Conservation (phyloP, 495 filamentous ascomycete species). For the Hypoxylon crocopeplum region DNA sequence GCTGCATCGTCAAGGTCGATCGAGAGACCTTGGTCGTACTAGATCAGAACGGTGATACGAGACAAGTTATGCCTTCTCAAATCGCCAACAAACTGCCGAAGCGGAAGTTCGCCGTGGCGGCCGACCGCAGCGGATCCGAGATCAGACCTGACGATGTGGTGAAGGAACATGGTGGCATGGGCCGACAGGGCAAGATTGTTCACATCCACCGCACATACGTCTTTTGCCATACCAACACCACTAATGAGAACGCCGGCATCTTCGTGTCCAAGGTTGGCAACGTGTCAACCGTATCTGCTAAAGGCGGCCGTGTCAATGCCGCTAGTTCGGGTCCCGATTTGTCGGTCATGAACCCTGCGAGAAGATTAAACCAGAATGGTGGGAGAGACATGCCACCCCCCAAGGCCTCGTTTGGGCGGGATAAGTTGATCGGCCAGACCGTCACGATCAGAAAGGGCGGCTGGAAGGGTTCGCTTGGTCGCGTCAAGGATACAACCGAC, state of each 20-base stretch:
- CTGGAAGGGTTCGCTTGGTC: conserved; percentile 92
- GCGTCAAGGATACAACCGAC: conserved; percentile 91
- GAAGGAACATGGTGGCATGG: conserved; percentile 86
- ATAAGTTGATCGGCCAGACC: conserved; percentile 89
- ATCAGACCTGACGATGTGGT: conserved; percentile 91
- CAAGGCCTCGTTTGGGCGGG: conserved; percentile 71
- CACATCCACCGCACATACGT: conserved; percentile 91
- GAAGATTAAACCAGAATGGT: conserved; percentile 65
- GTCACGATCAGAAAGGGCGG: conserved; percentile 82
- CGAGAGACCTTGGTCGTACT: conserved; percentile 88
- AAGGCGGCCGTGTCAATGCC: conserved; percentile 73
- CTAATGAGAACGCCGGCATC: conserved; percentile 85
- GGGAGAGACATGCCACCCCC: conserved; percentile 76
- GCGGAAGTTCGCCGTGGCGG: conserved; percentile 83
- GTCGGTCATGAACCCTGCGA: conserved; percentile 88
- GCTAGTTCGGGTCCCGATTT: conserved; percentile 73
- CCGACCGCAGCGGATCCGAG: conserved; percentile 91
- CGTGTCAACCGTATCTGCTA: conserved; percentile 87
- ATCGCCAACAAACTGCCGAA: conserved; percentile 85
- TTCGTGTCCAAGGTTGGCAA: conserved; percentile 87
- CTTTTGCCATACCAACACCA: conserved; percentile 84
- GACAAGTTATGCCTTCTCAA: conserved; percentile 85
- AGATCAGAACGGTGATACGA: conserved; percentile 85
- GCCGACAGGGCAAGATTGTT: conserved; percentile 82
- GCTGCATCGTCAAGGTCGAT: conserved; percentile 92